phyloP scores from a whole-genome alignment of 169 alveolate genomes.

The Cryptosporidium parvum region DNA sequence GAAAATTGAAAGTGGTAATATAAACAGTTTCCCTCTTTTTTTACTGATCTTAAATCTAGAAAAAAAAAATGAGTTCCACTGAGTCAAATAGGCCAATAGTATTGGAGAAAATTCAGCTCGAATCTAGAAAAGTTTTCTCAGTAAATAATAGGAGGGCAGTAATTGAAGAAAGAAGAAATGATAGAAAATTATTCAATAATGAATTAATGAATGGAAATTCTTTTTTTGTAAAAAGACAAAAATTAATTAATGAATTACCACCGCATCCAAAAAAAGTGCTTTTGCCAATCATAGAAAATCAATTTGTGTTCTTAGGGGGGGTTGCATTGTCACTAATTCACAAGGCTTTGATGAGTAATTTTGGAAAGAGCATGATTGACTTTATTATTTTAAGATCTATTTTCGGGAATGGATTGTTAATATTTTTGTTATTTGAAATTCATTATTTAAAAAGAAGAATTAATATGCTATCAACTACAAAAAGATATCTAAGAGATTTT shows the following conservation, averaged over 20 bases:
- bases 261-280: slow-evolving; percentile 67
- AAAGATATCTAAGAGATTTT: neutral
- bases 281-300: slow-evolving; percentile 60
- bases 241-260: slow-evolving; percentile 22
- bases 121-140: slow-evolving; percentile 51
- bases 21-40: neutral
- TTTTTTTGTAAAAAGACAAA: slow-evolving; percentile 41
- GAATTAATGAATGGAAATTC: slow-evolving; percentile 23
- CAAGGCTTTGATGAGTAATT: slow-evolving; percentile 17
- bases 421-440: slow-evolving; percentile 24
- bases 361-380: slow-evolving; percentile 55
- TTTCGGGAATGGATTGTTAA: slow-evolving; percentile 6
- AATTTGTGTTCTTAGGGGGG: slow-evolving; percentile 33
- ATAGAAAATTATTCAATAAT: slow-evolving; percentile 1
- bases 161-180: slow-evolving; percentile 64
- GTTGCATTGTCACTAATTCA: slow-evolving; percentile 40
- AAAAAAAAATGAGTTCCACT: neutral
- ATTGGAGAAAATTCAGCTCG: slow-evolving; percentile 59
- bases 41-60: neutral
- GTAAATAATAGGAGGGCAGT: slow-evolving; percentile 25
- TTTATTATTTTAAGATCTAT: slow-evolving; percentile 42
- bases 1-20: slow-evolving; percentile 4
- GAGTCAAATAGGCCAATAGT: slow-evolving; percentile 57
- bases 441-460: slow-evolving; percentile 35
- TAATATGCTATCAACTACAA: neutral